phyloP scores from a whole-genome alignment of 208 protist species.

The Angomonas deanei region DNA sequence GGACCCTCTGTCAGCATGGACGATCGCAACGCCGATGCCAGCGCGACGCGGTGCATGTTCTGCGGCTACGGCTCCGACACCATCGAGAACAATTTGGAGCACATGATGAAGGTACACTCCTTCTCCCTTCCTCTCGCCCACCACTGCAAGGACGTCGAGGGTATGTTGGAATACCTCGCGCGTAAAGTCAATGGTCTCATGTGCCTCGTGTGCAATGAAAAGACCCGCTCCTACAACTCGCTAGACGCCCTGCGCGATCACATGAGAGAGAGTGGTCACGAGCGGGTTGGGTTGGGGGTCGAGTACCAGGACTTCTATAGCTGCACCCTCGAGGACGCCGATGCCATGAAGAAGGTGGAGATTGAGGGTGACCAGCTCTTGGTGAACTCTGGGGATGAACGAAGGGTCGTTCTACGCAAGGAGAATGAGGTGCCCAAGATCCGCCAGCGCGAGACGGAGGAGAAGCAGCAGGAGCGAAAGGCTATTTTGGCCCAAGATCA shows the following conservation, averaged over 20 bases:
- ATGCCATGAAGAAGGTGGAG: conserved; percentile 25
- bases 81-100: conserved; percentile 52
- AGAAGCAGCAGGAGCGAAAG: conserved; percentile 43
- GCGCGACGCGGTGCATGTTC: conserved; percentile 74
- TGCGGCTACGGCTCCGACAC: conserved; percentile 54
- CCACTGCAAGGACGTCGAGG: conserved; percentile 57
- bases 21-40: conserved; percentile 78
- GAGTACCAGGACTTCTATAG: conserved; percentile 87
- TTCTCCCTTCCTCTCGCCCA: conserved; percentile 70
- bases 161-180: conserved; percentile 69
- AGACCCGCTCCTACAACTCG: conserved; percentile 58
- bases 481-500: conserved; percentile 52
- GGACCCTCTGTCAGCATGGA: conserved; percentile 43
- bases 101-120: conserved; percentile 53
- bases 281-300: conserved; percentile 59
- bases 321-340: conserved; percentile 54
- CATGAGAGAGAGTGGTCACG: conserved; percentile 82
- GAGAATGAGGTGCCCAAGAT: conserved; percentile 64
- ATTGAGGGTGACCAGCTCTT: conserved; percentile 50
- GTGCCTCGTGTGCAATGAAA: conserved; percentile 85
- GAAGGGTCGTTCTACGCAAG: conserved; percentile 29
- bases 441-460: conserved; percentile 55
- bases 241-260: conserved; percentile 79
- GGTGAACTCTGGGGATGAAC: conserved; percentile 13
- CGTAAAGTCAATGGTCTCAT: conserved; percentile 86